These are phyloP conservation scores for Lachnellula arida DNA, from an alignment of 2,329 filamentous ascomycete species.

Conservation along the genomic window DNA sequence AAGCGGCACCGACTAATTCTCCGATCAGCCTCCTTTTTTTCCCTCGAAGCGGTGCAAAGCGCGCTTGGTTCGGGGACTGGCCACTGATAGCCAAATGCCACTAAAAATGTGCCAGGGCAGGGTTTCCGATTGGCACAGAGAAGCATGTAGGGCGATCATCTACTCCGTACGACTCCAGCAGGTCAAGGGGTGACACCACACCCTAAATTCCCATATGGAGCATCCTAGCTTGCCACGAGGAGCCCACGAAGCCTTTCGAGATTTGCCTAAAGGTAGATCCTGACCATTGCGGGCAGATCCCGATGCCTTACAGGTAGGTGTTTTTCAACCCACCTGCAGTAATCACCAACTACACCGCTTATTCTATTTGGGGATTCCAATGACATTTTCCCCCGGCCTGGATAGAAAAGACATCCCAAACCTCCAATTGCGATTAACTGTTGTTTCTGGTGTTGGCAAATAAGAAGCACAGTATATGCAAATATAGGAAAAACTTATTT, in stretches of 20 bases:
- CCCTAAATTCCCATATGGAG: neutral
- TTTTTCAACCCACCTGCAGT: neutral
- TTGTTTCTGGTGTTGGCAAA: no score
- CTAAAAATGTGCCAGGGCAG: neutral
- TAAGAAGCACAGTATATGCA: no score
- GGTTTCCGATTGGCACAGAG: neutral
- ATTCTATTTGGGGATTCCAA: neutral
- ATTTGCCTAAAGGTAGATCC: conserved; percentile 9
- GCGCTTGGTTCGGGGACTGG: neutral
- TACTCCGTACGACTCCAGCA: neutral
- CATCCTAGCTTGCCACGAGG: conserved; percentile 15
- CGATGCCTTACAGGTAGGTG: neutral
- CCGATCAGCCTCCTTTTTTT: conserved; percentile 13
- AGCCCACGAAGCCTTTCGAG: conserved; percentile 5
- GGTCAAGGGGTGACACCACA: neutral
- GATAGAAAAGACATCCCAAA: no score
- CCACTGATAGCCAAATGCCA: neutral
- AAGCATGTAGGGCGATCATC: neutral
- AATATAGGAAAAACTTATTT: no score
- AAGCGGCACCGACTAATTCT: conserved; percentile 3
- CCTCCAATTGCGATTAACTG: no score
- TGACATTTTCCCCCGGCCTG: no score
- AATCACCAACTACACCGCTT: neutral
- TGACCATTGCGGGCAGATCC: conserved; percentile 1
- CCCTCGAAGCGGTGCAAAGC: neutral